Percentiles rank a stretch among this genome's conserved stretches.
These are phyloP conservation scores for Coniochaeta hoffmannii DNA, from an alignment of 2,329 filamentous ascomycete genomes.

Conservation along the genomic window DNA sequence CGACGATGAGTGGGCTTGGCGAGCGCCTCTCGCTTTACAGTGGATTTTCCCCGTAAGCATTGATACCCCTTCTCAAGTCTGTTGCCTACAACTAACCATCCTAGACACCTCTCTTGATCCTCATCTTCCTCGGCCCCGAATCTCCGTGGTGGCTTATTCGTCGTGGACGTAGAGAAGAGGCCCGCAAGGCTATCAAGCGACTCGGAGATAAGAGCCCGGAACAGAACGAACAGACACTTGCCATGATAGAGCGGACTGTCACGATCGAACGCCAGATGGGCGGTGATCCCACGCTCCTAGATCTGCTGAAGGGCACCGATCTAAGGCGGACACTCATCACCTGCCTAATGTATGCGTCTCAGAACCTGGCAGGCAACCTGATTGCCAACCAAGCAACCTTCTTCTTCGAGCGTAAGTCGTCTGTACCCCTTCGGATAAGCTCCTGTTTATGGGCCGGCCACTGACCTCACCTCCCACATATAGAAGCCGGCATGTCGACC, in stretches of 20 bases:
- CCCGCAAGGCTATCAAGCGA: conserved; percentile 34
- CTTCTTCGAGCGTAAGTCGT: conserved; percentile 46
- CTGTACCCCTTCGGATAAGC: too few species aligned
- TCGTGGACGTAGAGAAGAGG: conserved; percentile 34
- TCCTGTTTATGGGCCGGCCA: too few species aligned
- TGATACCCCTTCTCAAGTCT: not conserved
- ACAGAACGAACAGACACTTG: conserved; percentile 32
- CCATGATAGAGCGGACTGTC: conserved; percentile 51
- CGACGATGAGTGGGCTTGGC: conserved; percentile 27
- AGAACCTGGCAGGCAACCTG: conserved; percentile 55
- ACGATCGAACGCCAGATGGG: conserved; percentile 39
- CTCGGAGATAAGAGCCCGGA: conserved; percentile 22
- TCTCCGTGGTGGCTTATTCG: conserved; percentile 50
- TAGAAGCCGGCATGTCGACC: not conserved
- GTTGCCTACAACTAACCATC: not conserved
- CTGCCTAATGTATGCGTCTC: conserved; percentile 49
- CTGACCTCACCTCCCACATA: not conserved
- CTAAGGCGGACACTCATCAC: conserved; percentile 46
- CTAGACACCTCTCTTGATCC: conserved; percentile 37
- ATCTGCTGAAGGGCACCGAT: conserved; percentile 49
- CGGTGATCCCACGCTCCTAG: conserved; percentile 37
- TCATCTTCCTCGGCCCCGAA: conserved; percentile 42
- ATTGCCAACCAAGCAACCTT: conserved; percentile 57
- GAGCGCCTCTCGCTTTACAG: conserved; percentile 47
- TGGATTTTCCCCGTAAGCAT: conserved; percentile 42